These are phyloP conservation scores for Lasiodiplodia theobromae DNA, from an alignment of 2,329 filamentous ascomycete species.

Conservation along the genomic window DNA sequence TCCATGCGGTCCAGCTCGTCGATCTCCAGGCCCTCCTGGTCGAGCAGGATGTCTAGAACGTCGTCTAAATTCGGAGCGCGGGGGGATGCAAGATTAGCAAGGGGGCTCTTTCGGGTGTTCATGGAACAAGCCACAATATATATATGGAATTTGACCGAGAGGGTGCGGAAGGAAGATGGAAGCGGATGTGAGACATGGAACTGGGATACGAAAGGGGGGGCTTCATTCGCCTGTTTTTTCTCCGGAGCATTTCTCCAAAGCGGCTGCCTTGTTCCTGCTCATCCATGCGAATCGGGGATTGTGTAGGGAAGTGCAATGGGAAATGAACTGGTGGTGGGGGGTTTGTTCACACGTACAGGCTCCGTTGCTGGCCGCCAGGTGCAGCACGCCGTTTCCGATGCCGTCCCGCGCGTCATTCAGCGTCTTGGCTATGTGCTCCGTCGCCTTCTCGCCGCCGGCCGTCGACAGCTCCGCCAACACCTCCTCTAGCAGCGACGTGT, in stretches of 20 bases:
- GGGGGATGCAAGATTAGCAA: background rate
- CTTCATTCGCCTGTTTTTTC: background rate
- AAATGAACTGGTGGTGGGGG: background rate
- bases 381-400: constrained; percentile 86
- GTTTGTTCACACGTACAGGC: constrained; percentile 69
- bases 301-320: background rate
- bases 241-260: background rate
- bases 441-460: constrained; percentile 60
- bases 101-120: background rate
- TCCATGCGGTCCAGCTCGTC: constrained; percentile 76
- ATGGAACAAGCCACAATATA: constrained; percentile 7
- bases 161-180: background rate
- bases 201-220: background rate
- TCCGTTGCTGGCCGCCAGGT: constrained; percentile 84
- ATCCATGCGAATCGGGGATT: background rate
- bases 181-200: background rate
- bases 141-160: background rate
- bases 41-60: constrained; percentile 80
- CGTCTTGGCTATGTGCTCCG: constrained; percentile 72
- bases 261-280: background rate
- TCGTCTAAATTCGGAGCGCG: constrained; percentile 70
- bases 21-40: constrained; percentile 85
- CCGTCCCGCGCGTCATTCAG: constrained; percentile 87
- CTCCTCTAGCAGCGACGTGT: constrained; percentile 81
- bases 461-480: constrained; percentile 65